Base-by-base conservation (phyloP, 2,329 filamentous ascomycete species). In the Thielaviopsis musarum region DNA sequence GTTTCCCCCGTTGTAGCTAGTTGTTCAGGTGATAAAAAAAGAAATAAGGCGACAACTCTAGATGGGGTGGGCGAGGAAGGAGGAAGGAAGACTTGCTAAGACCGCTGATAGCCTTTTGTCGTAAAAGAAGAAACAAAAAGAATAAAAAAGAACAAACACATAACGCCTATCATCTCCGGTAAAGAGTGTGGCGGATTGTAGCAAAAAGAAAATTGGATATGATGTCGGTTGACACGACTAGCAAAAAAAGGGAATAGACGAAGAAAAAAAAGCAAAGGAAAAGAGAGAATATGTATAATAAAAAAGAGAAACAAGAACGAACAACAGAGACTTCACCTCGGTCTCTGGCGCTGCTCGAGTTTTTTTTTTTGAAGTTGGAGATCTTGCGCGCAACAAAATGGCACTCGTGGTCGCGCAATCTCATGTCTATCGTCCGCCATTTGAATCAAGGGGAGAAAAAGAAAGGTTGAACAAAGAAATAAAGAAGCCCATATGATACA, bases 201-300 rank as follows among this genome's bases (percentile, higher is more conserved):
- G 24, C 19, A 52, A 52, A 24, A 22, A 21, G 7, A 53, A 53
- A 13, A 53, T 30, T 26, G 13, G 22, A 19, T 30, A 53, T 30
- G 22, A 53, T 26, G 52, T 53, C 22, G 22, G 22, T 19, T 17
- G 22, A 53, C 13, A 28, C 13, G 22, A 53, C 13, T 26, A 28
- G 28, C 12, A 53, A 28, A 28, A n/a, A 22, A 53, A 53, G 52
- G 28, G 28, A 53, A 53, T 26, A 53, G n/a, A 51, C 45, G 12
- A 56, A 52, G 6, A 41, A 38, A 24, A 58, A 30, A 10, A 34
- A 21, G 13, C 15, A 21, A 52, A 54, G 28, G 34, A 28, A 38
- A n/a, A 30, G 49, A n/a, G 21, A 58, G 48, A 52, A 58, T 22
- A 52, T 45, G 48, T 52, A 45, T 38, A 22, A 58, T n/a, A 34